Conservation (phyloP, 305 asterid genomes). For the Solanum chacoense region DNA sequence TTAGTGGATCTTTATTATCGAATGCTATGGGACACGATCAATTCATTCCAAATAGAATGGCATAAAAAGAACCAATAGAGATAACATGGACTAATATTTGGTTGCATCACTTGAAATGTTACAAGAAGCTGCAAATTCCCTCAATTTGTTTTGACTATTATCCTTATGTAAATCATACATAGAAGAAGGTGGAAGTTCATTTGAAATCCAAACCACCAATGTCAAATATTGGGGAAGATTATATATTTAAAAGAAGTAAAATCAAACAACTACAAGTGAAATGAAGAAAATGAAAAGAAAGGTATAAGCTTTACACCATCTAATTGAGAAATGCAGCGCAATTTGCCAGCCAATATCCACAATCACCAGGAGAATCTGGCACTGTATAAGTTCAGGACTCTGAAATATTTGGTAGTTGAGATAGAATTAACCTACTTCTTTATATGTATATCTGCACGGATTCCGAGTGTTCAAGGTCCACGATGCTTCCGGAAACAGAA, state of each 20-base stretch:
- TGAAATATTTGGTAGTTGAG: background rate
- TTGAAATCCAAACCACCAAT: background rate
- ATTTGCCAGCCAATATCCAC: slow-evolving; percentile 1
- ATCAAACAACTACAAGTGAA: background rate
- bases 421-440: slow-evolving; percentile 2
- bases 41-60: background rate
- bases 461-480: slow-evolving; percentile 10
- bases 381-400: background rate
- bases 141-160: background rate
- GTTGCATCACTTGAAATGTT: background rate
- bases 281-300: background rate
- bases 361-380: background rate
- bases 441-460: background rate
- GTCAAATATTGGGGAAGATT: background rate
- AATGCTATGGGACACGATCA: background rate
- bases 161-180: background rate
- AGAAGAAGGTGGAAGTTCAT: background rate
- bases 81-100: background rate
- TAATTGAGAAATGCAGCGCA: background rate
- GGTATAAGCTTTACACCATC: slow-evolving; percentile 3
- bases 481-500: slow-evolving; percentile 41
- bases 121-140: background rate
- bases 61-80: background rate
- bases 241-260: background rate
- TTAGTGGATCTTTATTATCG: background rate